Percentiles rank a stretch among this genome's conserved stretches.
Evolutionary conservation across 305 asterid genomes (phyloP).

Genomic region (Striga hermonthica): DNA sequence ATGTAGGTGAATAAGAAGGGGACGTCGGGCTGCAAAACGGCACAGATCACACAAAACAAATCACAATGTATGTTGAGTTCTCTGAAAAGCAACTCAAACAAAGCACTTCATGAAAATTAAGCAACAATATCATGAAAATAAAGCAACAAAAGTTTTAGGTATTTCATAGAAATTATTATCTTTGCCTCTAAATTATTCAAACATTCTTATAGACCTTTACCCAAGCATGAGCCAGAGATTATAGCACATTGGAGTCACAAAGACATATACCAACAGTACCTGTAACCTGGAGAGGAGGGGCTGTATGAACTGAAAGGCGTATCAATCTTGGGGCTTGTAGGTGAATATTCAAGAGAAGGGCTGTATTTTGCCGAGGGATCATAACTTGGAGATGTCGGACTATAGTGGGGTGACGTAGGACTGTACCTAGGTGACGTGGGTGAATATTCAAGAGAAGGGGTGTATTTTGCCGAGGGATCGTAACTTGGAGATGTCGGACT

Average conservation of each 20-base stretch:
- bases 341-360: slow-evolving; percentile 88
- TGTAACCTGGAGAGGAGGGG: slow-evolving; percentile 90
- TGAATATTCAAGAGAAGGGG: slow-evolving; percentile 33
- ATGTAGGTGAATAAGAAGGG: slow-evolving; percentile 8
- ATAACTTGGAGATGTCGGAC: slow-evolving; percentile 47
- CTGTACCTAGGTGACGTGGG: not conserved
- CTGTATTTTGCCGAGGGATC: slow-evolving; percentile 69
- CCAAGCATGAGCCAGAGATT: no score
- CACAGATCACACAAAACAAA: not conserved
- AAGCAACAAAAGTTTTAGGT: no score
- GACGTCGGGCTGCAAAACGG: not conserved
- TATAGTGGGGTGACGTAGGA: not conserved
- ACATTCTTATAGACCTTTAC: no score
- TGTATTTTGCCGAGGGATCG: slow-evolving; percentile 61
- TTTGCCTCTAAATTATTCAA: no score
- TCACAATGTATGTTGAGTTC: no score
- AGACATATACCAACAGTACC: slow-evolving; percentile 39
- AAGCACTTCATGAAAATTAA: no score
- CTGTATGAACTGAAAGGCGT: slow-evolving; percentile 78
- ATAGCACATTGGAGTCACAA: not conserved
- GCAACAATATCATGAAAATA: no score
- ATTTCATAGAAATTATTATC: no score
- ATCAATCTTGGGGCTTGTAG: slow-evolving; percentile 72
- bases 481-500: not conserved
- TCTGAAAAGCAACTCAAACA: no score